Evolutionary conservation across 2,329 filamentous ascomycete genomes (phyloP), one percentile per base, ranked within the genome.

Genomic region (Penicillium sp.): DNA sequence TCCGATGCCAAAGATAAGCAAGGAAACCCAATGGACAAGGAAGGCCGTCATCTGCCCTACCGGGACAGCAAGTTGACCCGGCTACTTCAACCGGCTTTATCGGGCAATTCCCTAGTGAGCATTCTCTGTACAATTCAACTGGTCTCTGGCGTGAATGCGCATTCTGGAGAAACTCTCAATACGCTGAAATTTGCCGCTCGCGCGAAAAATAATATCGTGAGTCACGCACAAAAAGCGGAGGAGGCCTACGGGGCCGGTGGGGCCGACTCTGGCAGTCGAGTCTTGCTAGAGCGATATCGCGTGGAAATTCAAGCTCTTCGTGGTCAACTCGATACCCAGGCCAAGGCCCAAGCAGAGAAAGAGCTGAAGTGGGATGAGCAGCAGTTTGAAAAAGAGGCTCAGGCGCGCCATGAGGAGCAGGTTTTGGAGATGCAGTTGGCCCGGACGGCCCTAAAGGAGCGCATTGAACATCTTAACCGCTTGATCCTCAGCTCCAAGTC

Each of bases 381-480:
- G 64, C 91, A 95, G 68, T 85, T 88, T 64, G 87, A 95, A 72
- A 86, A 89, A 66, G 91, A 97, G 75, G 90, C 90, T 8, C 88
- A 92, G 64, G 85, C 91, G 64, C 87, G 92, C 39, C 95, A 97
- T 66, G 93, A 97, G 71, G 95, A 98, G 78, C 95, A 99, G 75
- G 93, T 99, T 84, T 82, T 99, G 54, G 95, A 99, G 76, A 98
- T 99, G 91, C 95, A 99, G 73, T 84, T 99, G 47, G 95, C 95
- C 31, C 87, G 95, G 43, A 99, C 95, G 1, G 95, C 95, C 0
- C 79, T 99, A 54, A 99, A 98, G 74, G 95, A 99, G 79, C 88
- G 95, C 29, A 99, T 99, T 67, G 93, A 97, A 72, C 95, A 99
- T 75, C 82, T 99, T 47, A 99, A 98, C 76, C 88, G 93, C 48